Conservation (phyloP, 768 basidiomycete genomes). For the Phanerochaete sordida region DNA sequence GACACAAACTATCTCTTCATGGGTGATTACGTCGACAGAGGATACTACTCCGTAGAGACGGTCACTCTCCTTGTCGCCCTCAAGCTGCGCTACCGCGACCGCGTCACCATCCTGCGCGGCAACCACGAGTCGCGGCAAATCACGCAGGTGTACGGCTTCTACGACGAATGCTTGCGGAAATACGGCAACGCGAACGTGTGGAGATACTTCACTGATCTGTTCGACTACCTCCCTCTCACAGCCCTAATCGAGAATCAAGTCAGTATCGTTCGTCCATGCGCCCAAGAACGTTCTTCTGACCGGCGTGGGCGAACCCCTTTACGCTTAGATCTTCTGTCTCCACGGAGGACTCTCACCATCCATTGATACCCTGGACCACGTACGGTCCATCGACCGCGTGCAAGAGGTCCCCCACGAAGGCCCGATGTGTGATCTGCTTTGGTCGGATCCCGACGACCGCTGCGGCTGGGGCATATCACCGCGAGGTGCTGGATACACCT, state of each 20-base stretch:
- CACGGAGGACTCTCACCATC: constrained; percentile 98
- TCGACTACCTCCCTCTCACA: constrained; percentile 95
- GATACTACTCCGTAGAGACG: constrained; percentile 99
- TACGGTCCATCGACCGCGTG: constrained; percentile 96
- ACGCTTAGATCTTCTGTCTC: constrained; percentile 89
- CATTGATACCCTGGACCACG: constrained; percentile 99
- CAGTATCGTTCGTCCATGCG: constrained; percentile 34
- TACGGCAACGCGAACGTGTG: constrained; percentile 99
- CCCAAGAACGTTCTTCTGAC: not conserved
- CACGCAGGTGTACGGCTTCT: constrained; percentile 99
- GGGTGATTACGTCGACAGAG: constrained; percentile 99
- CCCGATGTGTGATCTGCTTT: constrained; percentile 98
- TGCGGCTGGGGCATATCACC: constrained; percentile 99
- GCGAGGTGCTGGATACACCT: constrained; percentile 97
- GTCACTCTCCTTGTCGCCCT: constrained; percentile 95
- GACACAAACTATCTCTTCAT: constrained; percentile 99
- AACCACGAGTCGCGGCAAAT: constrained; percentile 99
- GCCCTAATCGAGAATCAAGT: constrained; percentile 99
- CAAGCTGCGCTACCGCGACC: constrained; percentile 96
- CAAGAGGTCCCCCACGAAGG: constrained; percentile 99
- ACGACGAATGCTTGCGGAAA: constrained; percentile 99
- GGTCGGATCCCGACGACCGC: constrained; percentile 99
- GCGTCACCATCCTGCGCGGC: constrained; percentile 95
- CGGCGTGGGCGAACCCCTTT: constrained; percentile 1
- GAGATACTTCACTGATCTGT: constrained; percentile 98